A percentile compares a stretch with the other conserved stretches of the same genome.
Evolutionary conservation across 2,329 filamentous ascomycete species (phyloP).

Genomic region (Aspergillus costaricaensis): DNA sequence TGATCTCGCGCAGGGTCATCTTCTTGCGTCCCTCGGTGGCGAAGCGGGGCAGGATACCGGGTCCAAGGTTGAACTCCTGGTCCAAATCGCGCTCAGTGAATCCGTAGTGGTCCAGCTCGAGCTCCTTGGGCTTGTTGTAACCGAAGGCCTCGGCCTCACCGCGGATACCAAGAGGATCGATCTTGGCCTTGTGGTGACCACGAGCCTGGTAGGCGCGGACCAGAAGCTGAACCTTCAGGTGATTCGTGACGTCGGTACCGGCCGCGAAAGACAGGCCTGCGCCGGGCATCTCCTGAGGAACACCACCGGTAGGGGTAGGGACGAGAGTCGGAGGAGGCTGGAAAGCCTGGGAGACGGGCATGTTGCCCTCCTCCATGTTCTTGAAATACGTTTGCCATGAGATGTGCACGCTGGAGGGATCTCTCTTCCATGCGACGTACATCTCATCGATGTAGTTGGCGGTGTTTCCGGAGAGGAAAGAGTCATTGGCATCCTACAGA

Average conservation of each 20-base stretch:
- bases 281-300: constrained; percentile 71
- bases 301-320: constrained; percentile 75
- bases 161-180: constrained; percentile 92
- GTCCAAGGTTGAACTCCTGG: constrained; percentile 85
- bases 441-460: constrained; percentile 99
- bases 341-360: constrained; percentile 97
- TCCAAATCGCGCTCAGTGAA: constrained; percentile 95
- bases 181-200: constrained; percentile 97
- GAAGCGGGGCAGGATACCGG: constrained; percentile 93
- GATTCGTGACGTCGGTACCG: constrained; percentile 85
- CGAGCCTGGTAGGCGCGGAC: constrained; percentile 97
- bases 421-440: constrained; percentile 96
- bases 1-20: constrained; percentile 95
- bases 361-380: constrained; percentile 98
- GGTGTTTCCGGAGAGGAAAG: constrained; percentile 93
- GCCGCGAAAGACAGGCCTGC: constrained; percentile 65
- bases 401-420: constrained; percentile 89
- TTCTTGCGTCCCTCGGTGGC: constrained; percentile 84
- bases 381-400: constrained; percentile 99
- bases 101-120: constrained; percentile 89
- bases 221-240: constrained; percentile 95
- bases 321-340: constrained; percentile 91
- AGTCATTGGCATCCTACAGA: constrained; percentile 78
- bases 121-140: constrained; percentile 85
- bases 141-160: constrained; percentile 81